A percentile compares a stretch with the other conserved stretches of the same genome.
Evolutionary conservation across 352 stramenopile genomes (phyloP).

Genomic region (Globisporangium iwayamae): DNA sequence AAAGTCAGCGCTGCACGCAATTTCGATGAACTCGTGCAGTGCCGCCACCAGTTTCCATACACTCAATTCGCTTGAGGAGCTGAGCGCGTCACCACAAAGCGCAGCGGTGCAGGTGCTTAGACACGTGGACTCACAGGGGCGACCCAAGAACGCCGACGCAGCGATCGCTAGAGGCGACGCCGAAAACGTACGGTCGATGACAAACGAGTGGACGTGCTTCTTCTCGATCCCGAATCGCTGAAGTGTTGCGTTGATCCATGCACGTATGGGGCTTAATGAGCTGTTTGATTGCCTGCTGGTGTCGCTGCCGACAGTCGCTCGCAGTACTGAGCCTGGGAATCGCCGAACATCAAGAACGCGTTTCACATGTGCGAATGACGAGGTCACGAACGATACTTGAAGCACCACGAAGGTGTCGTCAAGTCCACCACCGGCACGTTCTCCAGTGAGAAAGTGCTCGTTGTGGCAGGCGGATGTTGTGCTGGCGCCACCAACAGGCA

Average conservation of each 20-base stretch:
- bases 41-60: constrained; percentile 3
- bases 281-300: constrained; percentile 6
- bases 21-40: constrained; percentile 1
- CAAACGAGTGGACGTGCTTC: constrained; percentile 13
- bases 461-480: not conserved
- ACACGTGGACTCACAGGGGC: constrained; percentile 1
- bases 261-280: not conserved
- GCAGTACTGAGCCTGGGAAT: not conserved
- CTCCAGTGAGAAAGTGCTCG: not conserved
- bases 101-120: constrained; percentile 1
- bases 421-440: not conserved
- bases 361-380: constrained; percentile 9
- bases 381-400: constrained; percentile 14
- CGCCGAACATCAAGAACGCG: constrained; percentile 9
- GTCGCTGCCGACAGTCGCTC: not conserved
- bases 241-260: constrained; percentile 4
- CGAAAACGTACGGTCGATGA: constrained; percentile 3
- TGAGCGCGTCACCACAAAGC: not conserved
- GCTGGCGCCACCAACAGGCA: not conserved
- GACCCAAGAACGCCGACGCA: constrained; percentile 5
- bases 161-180: not conserved
- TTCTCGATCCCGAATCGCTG: constrained; percentile 7
- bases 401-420: constrained; percentile 4
- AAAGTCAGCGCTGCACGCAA: constrained; percentile 6
- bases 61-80: not conserved